Evolutionary conservation across 2,329 filamentous ascomycete genomes (phyloP), one percentile per base, ranked within the genome.

Genomic region (Stylonectria norvegica): DNA sequence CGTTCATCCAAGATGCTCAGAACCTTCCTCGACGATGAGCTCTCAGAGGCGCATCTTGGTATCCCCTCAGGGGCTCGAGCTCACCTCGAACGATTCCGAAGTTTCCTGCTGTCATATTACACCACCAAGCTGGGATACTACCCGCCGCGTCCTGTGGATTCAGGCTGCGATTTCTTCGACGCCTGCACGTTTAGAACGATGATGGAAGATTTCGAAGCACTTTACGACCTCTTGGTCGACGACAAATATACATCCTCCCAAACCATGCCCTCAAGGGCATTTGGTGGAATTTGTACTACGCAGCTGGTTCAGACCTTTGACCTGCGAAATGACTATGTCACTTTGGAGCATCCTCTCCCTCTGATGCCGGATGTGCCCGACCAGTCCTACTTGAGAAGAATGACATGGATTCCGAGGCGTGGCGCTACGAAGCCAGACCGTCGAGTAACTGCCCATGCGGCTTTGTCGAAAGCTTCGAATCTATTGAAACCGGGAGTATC

Each of bases 221-320:
- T 91, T 0, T 89, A 89, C 59, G 72, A 82, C 20, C 81, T 84
- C 34, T 69, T 93, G 1, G 84, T 84, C 1, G 85, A 93, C 51
- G 68, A 71, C 5, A 66, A 65, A 3, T 78, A 76, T 16, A 75
- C 72, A 0, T 60, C 64, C 4, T 65, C 70, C 9, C 63, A 76
- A 25, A 66, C 64, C n/a, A 72, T 70, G 37, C 74, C 80, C 1
- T 67, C 71, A 6, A 65, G 73, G 16, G 75, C 78, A 0, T 76
- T 76, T 32, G 84, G 83, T 4, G 85, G 85, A 0, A 78, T 89
- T 6, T 87, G 83, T 56, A 78, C 83, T 0, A 62, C 85, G 32
- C 84, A 89, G 52, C 81, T 79, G 36, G 68, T 91, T 4, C 68
- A 78, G 40, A 72, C 75, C 0, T 89, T 91, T 47, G 83, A 91